phyloP scores from a whole-genome alignment of 768 basidiomycete species.

The Tulasnella sp. region DNA sequence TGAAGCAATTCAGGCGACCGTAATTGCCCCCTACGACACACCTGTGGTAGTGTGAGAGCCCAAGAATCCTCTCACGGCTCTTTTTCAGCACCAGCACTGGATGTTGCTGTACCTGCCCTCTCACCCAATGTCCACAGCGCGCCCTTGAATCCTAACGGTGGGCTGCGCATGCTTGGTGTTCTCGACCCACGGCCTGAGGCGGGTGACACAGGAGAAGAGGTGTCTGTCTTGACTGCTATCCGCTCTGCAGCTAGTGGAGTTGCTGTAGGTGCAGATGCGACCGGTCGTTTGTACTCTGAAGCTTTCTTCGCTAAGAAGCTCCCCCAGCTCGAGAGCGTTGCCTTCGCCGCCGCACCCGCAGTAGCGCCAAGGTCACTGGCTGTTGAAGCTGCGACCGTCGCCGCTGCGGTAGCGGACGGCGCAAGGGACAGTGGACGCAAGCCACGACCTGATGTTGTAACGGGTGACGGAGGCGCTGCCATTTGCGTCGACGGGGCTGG shows the following conservation, averaged over 20 bases:
- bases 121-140: conserved; percentile 13
- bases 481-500: background rate
- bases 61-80: too few relatives aligned
- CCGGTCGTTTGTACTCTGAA: background rate
- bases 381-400: background rate
- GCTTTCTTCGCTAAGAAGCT: conserved; percentile 15
- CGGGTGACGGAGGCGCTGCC: background rate
- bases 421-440: conserved; percentile 16
- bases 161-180: background rate
- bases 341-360: conserved; percentile 11
- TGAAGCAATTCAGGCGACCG: too few relatives aligned
- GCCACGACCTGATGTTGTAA: conserved; percentile 1
- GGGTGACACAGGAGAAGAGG: background rate
- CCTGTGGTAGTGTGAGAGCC: too few relatives aligned
- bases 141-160: conserved; percentile 13
- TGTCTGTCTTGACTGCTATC: background rate
- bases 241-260: background rate
- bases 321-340: conserved; percentile 10
- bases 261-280: background rate
- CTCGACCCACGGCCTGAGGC: background rate
- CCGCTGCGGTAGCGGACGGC: background rate
- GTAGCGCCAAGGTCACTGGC: background rate
- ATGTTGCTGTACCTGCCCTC: background rate
- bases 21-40: too few relatives aligned
- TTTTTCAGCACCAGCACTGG: too few relatives aligned